Evolutionary conservation across 345 rosid genomes (phyloP).

Genomic region (Pseudoturritis turrita): DNA sequence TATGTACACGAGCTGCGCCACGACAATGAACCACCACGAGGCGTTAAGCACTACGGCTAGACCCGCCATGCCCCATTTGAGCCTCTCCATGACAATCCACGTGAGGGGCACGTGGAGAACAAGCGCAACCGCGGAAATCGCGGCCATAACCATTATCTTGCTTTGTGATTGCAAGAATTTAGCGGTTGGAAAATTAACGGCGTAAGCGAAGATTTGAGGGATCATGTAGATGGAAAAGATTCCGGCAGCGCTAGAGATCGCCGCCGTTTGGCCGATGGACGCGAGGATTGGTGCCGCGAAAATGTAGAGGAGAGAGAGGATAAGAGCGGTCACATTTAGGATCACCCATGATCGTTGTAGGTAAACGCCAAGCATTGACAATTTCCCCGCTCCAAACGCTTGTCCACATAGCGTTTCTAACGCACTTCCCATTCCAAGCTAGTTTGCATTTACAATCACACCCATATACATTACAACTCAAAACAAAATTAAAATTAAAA

Average conservation of each 20-base stretch:
- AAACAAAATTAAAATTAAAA: too few species aligned
- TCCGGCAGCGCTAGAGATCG: constrained; percentile 71
- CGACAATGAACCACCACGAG: constrained; percentile 66
- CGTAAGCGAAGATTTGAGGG: constrained; percentile 80
- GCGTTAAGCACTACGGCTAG: constrained; percentile 63
- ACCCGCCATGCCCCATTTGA: constrained; percentile 71
- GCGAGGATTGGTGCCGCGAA: constrained; percentile 51
- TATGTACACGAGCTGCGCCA: constrained; percentile 54
- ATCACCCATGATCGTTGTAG: constrained; percentile 94
- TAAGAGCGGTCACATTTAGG: constrained; percentile 50
- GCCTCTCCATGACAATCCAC: constrained; percentile 61
- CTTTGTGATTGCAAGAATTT: constrained; percentile 90
- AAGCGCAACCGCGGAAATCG: constrained; percentile 52
- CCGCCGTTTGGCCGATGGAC: constrained; percentile 63
- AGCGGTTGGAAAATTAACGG: constrained; percentile 69
- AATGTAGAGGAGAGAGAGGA: constrained; percentile 53
- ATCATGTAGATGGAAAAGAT: constrained; percentile 70
- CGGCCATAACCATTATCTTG: constrained; percentile 84
- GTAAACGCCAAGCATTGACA: constrained; percentile 84
- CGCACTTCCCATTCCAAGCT: constrained; percentile 99
- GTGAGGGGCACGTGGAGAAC: constrained; percentile 53
- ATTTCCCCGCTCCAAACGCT: constrained; percentile 79
- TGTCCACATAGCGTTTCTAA: constrained; percentile 94
- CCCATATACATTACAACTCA: background rate
- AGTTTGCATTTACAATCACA: background rate